phyloP scores from a whole-genome alignment of 768 basidiomycete species.

The Leccinellum rugosiceps region DNA sequence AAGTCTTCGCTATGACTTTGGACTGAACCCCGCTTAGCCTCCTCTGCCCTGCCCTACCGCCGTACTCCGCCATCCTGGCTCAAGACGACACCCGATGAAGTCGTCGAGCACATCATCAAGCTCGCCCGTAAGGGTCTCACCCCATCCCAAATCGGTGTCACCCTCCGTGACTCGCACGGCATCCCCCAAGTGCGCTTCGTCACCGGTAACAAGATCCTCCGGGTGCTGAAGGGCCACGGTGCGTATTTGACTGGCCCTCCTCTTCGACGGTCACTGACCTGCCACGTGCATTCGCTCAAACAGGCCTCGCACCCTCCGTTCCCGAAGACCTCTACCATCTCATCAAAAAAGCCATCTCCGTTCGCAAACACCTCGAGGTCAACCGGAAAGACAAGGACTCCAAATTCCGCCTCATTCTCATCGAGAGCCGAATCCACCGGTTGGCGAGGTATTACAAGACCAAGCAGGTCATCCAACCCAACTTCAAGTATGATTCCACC shows the following conservation, averaged over 20 bases:
- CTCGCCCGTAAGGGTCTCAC: constrained; percentile 97
- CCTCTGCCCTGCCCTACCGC: constrained; percentile 97
- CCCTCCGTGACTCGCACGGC: constrained; percentile 96
- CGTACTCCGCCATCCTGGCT: constrained; percentile 94
- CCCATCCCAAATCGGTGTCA: constrained; percentile 97
- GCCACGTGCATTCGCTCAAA: neutral
- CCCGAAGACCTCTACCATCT: constrained; percentile 99
- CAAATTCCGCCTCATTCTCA: constrained; percentile 93
- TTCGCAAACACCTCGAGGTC: constrained; percentile 96
- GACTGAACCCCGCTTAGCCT: constrained; percentile 42
- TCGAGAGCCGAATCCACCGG: constrained; percentile 98
- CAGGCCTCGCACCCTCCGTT: constrained; percentile 91
- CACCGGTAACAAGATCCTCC: constrained; percentile 98
- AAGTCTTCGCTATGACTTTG: constrained; percentile 9
- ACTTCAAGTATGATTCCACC: constrained; percentile 97
- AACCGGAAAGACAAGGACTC: constrained; percentile 99
- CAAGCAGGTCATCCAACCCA: constrained; percentile 95
- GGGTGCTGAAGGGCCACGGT: constrained; percentile 96
- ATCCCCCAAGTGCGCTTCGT: constrained; percentile 98
- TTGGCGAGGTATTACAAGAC: constrained; percentile 99
- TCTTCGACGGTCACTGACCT: neutral
- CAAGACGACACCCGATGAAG: constrained; percentile 93
- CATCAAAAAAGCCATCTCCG: constrained; percentile 99
- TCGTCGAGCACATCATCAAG: constrained; percentile 94
- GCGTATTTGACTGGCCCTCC: constrained; percentile 29